These are phyloP conservation scores for Wallacemonas sp. DNA, from an alignment of 208 protist genomes.

Conservation along the genomic window DNA sequence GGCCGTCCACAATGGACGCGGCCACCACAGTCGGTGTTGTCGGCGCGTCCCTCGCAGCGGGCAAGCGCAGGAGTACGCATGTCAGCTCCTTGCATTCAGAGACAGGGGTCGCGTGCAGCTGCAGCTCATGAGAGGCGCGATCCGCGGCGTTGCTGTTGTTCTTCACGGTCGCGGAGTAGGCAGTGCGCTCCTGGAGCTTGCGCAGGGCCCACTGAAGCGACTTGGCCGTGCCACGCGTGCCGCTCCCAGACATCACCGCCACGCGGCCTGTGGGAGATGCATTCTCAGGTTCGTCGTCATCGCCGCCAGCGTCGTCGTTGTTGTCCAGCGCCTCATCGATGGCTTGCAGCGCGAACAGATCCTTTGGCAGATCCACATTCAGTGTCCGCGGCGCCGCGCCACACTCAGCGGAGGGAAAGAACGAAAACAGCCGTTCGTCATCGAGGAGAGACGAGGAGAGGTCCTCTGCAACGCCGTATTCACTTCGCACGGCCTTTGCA, in stretches of 20 bases:
- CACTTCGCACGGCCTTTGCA: not conserved
- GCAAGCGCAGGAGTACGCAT: constrained; percentile 31
- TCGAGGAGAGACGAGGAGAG: not conserved
- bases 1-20: not conserved
- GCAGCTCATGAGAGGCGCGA: not conserved
- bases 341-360: constrained; percentile 22
- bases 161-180: not conserved
- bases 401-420: constrained; percentile 27
- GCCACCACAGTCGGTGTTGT: not conserved
- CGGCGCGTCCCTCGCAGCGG: not conserved
- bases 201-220: constrained; percentile 1
- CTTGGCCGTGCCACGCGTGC: not conserved
- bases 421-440: constrained; percentile 27
- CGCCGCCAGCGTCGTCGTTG: constrained; percentile 9
- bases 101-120: constrained; percentile 28
- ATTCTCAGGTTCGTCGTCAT: constrained; percentile 5
- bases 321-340: not conserved
- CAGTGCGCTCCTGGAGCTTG: not conserved
- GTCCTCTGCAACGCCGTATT: not conserved
- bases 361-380: constrained; percentile 10
- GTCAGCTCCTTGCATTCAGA: constrained; percentile 36
- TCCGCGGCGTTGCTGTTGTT: not conserved
- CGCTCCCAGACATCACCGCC: not conserved
- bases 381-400: constrained; percentile 22
- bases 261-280: not conserved